Evolutionary conservation across 2,329 filamentous ascomycete genomes (phyloP).

Genomic region (Endoconidiophora laricicola): DNA sequence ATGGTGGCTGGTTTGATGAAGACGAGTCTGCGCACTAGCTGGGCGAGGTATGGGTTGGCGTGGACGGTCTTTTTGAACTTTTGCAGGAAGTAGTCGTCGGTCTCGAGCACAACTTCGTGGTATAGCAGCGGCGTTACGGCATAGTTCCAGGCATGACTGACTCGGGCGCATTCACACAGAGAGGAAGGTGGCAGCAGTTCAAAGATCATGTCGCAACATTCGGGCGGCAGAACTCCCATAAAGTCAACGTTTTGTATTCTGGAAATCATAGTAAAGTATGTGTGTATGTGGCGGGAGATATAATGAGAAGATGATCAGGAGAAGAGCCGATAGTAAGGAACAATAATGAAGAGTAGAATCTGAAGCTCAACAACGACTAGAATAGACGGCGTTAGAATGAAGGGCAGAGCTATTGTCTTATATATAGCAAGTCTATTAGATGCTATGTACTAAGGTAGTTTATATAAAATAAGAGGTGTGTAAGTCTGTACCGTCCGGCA

Average conservation of each 20-base stretch:
- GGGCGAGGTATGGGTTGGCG: constrained; percentile 5
- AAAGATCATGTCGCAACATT: constrained; percentile 8
- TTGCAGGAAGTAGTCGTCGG: constrained; percentile 11
- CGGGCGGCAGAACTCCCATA: constrained; percentile 3
- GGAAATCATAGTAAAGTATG: not conserved
- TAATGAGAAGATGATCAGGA: not conserved
- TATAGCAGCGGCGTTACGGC: constrained; percentile 7
- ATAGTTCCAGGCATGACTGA: not conserved
- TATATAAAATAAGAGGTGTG: no score
- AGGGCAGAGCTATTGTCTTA: no score
- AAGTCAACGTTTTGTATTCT: constrained; percentile 6
- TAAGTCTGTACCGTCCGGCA: no score
- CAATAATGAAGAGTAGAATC: not conserved
- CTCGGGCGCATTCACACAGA: constrained; percentile 1
- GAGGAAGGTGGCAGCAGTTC: constrained; percentile 1
- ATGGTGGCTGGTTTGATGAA: not conserved
- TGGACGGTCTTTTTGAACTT: constrained; percentile 9
- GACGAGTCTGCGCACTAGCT: constrained; percentile 6
- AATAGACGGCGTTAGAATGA: no score
- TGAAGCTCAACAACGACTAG: no score
- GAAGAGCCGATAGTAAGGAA: no score
- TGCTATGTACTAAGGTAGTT: no score
- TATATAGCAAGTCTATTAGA: no score
- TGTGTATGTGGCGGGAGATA: not conserved
- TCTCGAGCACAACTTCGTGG: constrained; percentile 5